Evolutionary conservation across 2,329 filamentous ascomycete genomes (phyloP), one percentile per base, ranked within the genome.

Genomic region (Colletotrichum falcatum): DNA sequence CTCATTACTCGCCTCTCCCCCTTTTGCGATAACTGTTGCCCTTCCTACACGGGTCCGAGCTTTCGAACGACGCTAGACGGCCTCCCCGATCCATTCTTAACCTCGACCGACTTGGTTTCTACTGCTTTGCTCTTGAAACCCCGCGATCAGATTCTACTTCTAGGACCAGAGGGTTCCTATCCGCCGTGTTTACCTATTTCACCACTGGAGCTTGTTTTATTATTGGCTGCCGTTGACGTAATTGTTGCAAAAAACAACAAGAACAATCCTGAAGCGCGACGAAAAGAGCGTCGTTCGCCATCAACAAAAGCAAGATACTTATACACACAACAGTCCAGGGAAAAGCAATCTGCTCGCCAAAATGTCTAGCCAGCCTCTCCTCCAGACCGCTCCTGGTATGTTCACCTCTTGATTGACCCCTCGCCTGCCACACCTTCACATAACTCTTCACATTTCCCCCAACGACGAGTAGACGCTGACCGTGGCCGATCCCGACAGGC

Each of bases 361-460:
- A 78, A 98, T 99, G 96, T 99, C 96, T 74, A 94, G 91, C 81
- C 95, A 98, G 84, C 96, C 96, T 78, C 93, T 99, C 70, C 93
- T 99, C 75, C 95, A 98, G 81, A 95, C 94, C 62, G 92, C 95
- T 62, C 95, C 94, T 74, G 95, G 95, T 97, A 87, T 76, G 86
- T 78, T 39, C 42, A 60, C 48, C 16, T 42, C 12, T 37, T 53
- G 14, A 7, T 39, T 39, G 23, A 56, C 56, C 33, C 35, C 54
- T 39, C 54, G 26, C 6, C 11, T 14, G 44, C 33, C 59, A 23
- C 18, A 39, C 33, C 23, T 7, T 9, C 23, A 12, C n/a, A 16
- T n/a, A 42, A 23, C 3, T 11, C 9, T 20, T 20, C 37, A 42
- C 23, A 18, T 37, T 58, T 14, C 20, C 30, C 48, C 53, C 2